Base-by-base conservation (phyloP, 2,329 filamentous ascomycete genomes). In the Fusarium illudens region DNA sequence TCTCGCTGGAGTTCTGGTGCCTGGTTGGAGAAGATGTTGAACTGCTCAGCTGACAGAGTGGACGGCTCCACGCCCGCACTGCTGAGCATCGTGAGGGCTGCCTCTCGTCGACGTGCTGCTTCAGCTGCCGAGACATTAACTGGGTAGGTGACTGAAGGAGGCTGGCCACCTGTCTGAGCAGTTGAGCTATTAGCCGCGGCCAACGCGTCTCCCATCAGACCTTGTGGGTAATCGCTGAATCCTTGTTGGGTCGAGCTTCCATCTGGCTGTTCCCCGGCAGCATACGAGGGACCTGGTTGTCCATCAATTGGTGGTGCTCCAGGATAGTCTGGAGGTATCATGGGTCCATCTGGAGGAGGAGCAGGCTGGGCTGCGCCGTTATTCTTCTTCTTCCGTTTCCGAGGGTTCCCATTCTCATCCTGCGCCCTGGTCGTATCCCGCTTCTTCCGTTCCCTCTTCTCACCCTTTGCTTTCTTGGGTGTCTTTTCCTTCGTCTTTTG, bases 11-110 rank as follows among this genome's bases (percentile, higher is more conserved):
- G 75, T 4, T 83, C 80, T 0, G 86, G 85, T 1, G 86, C 83
- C 74, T 89, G 87, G 57, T 89, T 89, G 9, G 86, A 80, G 67
- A 89, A 87, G 15, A 88, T 89, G 67, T 79, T 83, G 63, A 89
- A 87, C 70, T 89, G 86, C 46, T 88, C 86, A 4, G 75, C 64
- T 0, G 84, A 86, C 10, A 89, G 76, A 0, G 85, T 84, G 3
- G 78, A 76, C 1, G 84, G 85, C 34, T 86, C 82, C n/a, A 89
- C 81, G 5, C 79, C 80, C n/a, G 77, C 81, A 2, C 80, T 79
- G 3, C 48, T 75, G 6, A 89, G 79, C 29, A 87, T 77, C 22
- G 78, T 76, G n/a, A 80, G 79, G 7, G 87, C 86, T 8, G 79
- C 78, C 10, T 84, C 81, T 48, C 79, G 79, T 36, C 86, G 81